These are phyloP conservation scores for Botrytis deweyae DNA, from an alignment of 2,329 filamentous ascomycete genomes.

Conservation along the genomic window DNA sequence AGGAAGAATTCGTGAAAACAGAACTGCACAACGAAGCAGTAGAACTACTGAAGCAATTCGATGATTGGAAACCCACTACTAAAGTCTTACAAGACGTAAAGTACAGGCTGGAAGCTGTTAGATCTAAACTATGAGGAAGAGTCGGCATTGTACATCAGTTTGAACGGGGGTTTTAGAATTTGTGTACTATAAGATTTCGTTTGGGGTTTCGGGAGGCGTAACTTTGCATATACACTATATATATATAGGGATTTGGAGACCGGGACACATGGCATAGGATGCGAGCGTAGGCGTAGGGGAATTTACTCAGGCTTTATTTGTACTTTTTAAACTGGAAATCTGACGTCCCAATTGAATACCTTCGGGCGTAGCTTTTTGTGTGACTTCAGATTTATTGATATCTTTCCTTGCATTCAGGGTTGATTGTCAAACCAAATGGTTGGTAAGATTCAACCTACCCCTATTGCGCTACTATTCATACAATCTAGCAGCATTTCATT, in stretches of 20 bases:
- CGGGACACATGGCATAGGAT: slow-evolving; percentile 6
- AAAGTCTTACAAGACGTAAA: slow-evolving; percentile 96
- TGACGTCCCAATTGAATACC: not conserved
- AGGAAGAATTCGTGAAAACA: slow-evolving; percentile 85
- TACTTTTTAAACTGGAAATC: not conserved
- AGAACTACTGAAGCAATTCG: slow-evolving; percentile 81
- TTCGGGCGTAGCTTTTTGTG: no score
- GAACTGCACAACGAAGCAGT: slow-evolving; percentile 75
- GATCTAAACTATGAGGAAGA: slow-evolving; percentile 65
- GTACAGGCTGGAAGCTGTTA: slow-evolving; percentile 86
- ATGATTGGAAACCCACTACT: slow-evolving; percentile 85
- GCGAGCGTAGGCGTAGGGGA: slow-evolving; percentile 8
- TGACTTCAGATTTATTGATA: not conserved
- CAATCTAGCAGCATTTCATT: not conserved
- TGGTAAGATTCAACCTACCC: not conserved
- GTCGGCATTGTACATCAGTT: not conserved
- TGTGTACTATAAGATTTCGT: slow-evolving; percentile 15
- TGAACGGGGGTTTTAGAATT: slow-evolving; percentile 8
- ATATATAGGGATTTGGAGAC: slow-evolving; percentile 5
- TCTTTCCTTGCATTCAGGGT: not conserved
- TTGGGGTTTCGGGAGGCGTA: not conserved
- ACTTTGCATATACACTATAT: slow-evolving; percentile 15
- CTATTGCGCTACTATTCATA: not conserved
- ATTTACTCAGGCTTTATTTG: not conserved
- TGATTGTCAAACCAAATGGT: not conserved